Evolutionary conservation across 768 basidiomycete species (phyloP), one percentile per base, ranked within the genome.

Genomic region (Leucosporidium yakuticum): DNA sequence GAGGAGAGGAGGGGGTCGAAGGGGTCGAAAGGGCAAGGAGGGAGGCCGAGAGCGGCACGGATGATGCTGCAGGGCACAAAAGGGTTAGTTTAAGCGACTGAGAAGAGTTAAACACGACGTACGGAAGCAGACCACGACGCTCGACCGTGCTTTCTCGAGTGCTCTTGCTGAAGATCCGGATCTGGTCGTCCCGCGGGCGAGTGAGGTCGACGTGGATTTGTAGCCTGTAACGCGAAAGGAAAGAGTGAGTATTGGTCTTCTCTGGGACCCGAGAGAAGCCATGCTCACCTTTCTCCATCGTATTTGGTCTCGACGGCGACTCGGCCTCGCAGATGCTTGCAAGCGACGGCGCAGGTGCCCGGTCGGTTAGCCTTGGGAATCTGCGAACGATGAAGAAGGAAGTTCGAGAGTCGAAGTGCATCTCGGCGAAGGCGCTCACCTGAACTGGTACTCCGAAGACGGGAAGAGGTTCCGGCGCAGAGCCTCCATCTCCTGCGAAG

Each of bases 261-360:
- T n/a, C n/a, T n/a, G n/a, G 19, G 39, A 34, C 11, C 15, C 23
- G 21, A 23, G 14, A 1, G n/a, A 34, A 12, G 0, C 0, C 0
- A 8, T 47, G 54, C 77, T 48, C 23, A 81, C 81, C 93, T 83
- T 78, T 95, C 92, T 15, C 93, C 93, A 66, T 95, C 93, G 77
- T 94, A 94, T 78, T 97, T 97, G 0, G 87, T 92, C 79, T 97
- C 93, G 2, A 88, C 89, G 85, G 88, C 94, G 14, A 92, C 81
- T 32, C 76, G 78, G 17, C 82, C 79, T 0, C 81, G 53, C 5
- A 74, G 55, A 15, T 49, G 56, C 55, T 60, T 67, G 2, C 64
- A 66, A 5, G 71, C 65, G 0, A 34, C 21, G 5, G 31, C 7
- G n/a, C 85, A 84, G 5, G 84, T 81, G 60, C 83, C 81, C 4